Conservation (phyloP, 805 yeast species). For the Blastobotrys mokoenaii region DNA sequence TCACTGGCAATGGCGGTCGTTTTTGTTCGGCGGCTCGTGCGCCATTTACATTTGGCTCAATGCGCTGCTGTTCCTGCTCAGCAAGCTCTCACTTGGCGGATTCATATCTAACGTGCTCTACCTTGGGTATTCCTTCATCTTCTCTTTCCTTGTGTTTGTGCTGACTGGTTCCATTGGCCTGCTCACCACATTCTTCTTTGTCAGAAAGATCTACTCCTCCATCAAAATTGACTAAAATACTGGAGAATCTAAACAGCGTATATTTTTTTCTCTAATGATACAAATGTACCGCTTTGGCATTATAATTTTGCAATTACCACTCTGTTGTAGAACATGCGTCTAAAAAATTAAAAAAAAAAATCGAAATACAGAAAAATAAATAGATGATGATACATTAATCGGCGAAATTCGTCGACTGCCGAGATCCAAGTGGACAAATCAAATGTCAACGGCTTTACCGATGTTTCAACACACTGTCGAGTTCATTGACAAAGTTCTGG, state of each 20-base stretch:
- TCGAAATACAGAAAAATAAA: too few species aligned
- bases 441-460: too few species aligned
- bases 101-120: constrained; percentile 70
- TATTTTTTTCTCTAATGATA: too few species aligned
- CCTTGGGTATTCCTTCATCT: constrained; percentile 70
- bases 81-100: constrained; percentile 59
- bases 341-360: too few species aligned
- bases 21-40: constrained; percentile 83
- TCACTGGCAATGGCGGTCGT: constrained; percentile 95
- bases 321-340: too few species aligned
- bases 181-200: constrained; percentile 61
- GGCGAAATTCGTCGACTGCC: too few species aligned
- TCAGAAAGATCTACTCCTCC: constrained; percentile 70
- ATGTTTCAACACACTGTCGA: constrained; percentile 17
- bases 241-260: too few species aligned
- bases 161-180: constrained; percentile 88
- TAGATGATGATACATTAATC: too few species aligned
- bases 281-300: too few species aligned
- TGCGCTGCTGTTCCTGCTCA: constrained; percentile 46
- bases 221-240: constrained; percentile 79
- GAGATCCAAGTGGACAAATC: too few species aligned
- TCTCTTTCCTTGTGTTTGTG: constrained; percentile 63
- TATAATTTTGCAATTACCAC: too few species aligned
- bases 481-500: constrained; percentile 18
- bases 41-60: constrained; percentile 78